Percentiles rank a stretch among this genome's conserved stretches.
These are phyloP conservation scores for Emergomyces pasteurianus DNA, from an alignment of 2,329 filamentous ascomycete species.

Conservation along the genomic window DNA sequence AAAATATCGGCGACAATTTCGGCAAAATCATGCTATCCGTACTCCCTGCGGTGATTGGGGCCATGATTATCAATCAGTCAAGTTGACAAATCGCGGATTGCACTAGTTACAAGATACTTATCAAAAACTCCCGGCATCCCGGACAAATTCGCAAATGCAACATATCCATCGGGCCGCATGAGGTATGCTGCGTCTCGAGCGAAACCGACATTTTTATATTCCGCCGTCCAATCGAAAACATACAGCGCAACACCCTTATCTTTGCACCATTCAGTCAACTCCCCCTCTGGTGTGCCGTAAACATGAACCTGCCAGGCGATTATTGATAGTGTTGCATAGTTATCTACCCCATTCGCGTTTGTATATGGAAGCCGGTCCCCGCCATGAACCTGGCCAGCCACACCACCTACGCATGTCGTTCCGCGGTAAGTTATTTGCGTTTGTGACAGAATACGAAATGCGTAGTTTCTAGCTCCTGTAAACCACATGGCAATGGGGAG, in stretches of 20 bases:
- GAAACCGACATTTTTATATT: constrained; percentile 15
- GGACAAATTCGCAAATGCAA: constrained; percentile 15
- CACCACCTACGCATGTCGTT: constrained; percentile 26
- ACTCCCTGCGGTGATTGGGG: neutral
- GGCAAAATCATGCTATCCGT: too few species aligned
- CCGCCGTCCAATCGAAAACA: constrained; percentile 16
- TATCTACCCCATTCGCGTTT: neutral
- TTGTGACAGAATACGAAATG: constrained; percentile 31
- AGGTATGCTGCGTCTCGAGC: constrained; percentile 18
- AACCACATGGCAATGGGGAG: constrained; percentile 17
- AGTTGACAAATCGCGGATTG: neutral
- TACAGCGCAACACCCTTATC: constrained; percentile 11
- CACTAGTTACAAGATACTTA: constrained; percentile 8
- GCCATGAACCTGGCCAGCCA: constrained; percentile 28
- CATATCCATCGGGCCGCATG: constrained; percentile 21
- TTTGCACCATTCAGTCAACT: constrained; percentile 17
- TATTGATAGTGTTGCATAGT: neutral
- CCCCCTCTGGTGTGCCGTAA: constrained; percentile 13
- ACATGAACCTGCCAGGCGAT: constrained; percentile 24
- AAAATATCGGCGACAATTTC: too few species aligned
- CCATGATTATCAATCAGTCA: neutral
- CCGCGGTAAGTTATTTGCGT: constrained; percentile 33
- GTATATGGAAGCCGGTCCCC: constrained; percentile 34
- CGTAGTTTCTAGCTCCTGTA: constrained; percentile 8
- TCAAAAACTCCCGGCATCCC: constrained; percentile 13